Base-by-base conservation (phyloP, 75 land plant species). In the Isoetes taiwanensis region DNA sequence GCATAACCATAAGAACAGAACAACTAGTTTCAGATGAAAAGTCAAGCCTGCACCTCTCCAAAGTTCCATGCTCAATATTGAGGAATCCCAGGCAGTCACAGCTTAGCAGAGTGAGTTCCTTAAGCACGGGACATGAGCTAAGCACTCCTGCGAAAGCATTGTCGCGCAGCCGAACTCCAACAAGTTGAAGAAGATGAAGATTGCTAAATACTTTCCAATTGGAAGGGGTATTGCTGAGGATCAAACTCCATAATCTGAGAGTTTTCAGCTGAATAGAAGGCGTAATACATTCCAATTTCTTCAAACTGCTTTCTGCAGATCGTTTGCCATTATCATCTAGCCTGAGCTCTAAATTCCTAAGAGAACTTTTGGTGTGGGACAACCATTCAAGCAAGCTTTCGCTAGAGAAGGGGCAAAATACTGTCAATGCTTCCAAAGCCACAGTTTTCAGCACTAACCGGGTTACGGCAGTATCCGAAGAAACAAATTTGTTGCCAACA, bases 1-100 rank as follows among this genome's bases (percentile, higher is more conserved):
- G 84, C 2, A 74, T 65, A 37, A 27, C 55, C 14, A 86, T 17
- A 14, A 52, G 62, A 20, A 86, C 59, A 10, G 54, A 62, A 56
- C 75, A 77, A 65, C 78, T 68, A 2, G 71, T 83, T 19, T 24
- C 29, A 1, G 81, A 81, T 58, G 66, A 83, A 41, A 86, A 80
- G 58, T 86, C 93, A 32, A 86, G 66, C 61, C 86, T 69, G 63
- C 88, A 86, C 32, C 66, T 48, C 67, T 75, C 72, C 59, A 86
- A 50, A 27, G 31, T 43, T 43, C 58, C 52, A 72, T 79, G 32
- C 17, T 80, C 84, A 26, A 86, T 70, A n/a, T 61, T 43, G 3
- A 80, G 65, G 2, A 54, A 57, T 25, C 29, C 38, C 26, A 80
- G 41, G 8, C 93, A 87, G 56, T 77, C 78, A 54, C 88, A 86